Evolutionary conservation across 202 grass and related monocot species (phyloP), one percentile per base, ranked within the genome.

Genomic region (Zoysia matrella): DNA sequence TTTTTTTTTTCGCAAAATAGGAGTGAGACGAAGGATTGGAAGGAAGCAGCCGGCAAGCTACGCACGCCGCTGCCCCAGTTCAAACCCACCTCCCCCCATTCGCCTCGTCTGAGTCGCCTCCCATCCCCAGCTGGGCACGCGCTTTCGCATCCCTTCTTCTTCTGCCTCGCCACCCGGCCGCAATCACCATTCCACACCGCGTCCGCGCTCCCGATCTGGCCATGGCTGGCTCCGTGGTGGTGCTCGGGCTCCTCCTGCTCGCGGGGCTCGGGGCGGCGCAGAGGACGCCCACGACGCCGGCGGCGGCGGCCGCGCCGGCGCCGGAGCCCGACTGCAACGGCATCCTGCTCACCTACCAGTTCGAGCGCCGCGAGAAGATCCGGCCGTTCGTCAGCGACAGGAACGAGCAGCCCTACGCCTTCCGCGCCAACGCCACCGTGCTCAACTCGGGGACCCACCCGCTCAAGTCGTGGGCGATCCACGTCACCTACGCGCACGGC

Each of bases 281-380:
- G 74, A 73, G 46, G 3, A 60, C 50, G 60, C 69, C 50, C 45
- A 68, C 66, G 11, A 43, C 66, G 3, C 4, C 77, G 5, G 16
- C 78, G 2, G 88, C 78, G 1, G 79, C 71, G 30, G 30, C 30
- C 1, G 90, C 92, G 3, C 92, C 96, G 3, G 72, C 89, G 52
- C 96, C 91, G 5, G 89, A 90, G 12, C 15, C 80, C 1, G 87
- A 81, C 18, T 99, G 96, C 85, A 99, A 99, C 57, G 96, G 96
- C 70, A 70, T 99, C 77, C 47, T 55, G 68, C 87, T 99, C 63
- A 81, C 74, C 51, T 99, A 99, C 87, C 16, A 0, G 3, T 18
- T 99, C 15, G 47, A 43, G 69, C 0, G 0, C 43, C 76, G 56
- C 40, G n/a, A 3, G 30, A 90, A 82, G 96, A 95, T 99, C 85